phyloP scores from a whole-genome alignment of 2,329 filamentous ascomycete species.

The Neocatenulostroma microsporum region DNA sequence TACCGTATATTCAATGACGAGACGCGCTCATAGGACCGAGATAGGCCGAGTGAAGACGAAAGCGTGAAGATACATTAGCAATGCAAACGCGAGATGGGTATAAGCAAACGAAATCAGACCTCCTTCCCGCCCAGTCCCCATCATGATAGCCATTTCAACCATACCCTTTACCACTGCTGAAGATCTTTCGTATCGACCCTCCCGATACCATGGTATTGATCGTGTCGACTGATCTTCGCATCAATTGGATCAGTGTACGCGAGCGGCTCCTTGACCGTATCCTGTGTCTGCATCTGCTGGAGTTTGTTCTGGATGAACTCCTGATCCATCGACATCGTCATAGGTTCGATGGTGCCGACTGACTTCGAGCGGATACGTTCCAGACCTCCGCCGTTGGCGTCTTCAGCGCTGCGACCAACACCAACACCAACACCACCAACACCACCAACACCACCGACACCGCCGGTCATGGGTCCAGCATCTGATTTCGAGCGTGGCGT shows the following conservation, averaged over 20 bases:
- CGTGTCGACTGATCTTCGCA: constrained; percentile 35
- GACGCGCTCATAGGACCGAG: too few relatives aligned
- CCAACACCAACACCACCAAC: too few relatives aligned
- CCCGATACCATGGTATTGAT: constrained; percentile 33
- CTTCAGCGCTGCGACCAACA: constrained; percentile 4
- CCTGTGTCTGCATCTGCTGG: constrained; percentile 23
- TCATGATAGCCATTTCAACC: background rate
- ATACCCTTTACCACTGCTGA: constrained; percentile 20
- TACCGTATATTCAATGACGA: too few relatives aligned
- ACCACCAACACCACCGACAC: too few relatives aligned
- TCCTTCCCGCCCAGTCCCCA: background rate
- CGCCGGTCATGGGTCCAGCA: constrained; percentile 12
- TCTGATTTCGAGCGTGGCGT: constrained; percentile 24
- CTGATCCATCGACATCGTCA: constrained; percentile 9
- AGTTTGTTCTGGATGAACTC: constrained; percentile 13
- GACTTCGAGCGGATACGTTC: constrained; percentile 16
- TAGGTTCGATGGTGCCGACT: constrained; percentile 10
- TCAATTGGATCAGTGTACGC: constrained; percentile 27
- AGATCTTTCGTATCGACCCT: constrained; percentile 33
- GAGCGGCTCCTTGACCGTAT: constrained; percentile 21
- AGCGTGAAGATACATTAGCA: too few relatives aligned
- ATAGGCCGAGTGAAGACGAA: too few relatives aligned
- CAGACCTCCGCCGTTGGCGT: constrained; percentile 16
- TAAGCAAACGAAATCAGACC: background rate
- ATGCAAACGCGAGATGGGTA: too few relatives aligned